Evolutionary conservation across 495 filamentous ascomycete genomes (phyloP), one percentile per base, ranked within the genome.

Genomic region (Xylaria cubensis): DNA sequence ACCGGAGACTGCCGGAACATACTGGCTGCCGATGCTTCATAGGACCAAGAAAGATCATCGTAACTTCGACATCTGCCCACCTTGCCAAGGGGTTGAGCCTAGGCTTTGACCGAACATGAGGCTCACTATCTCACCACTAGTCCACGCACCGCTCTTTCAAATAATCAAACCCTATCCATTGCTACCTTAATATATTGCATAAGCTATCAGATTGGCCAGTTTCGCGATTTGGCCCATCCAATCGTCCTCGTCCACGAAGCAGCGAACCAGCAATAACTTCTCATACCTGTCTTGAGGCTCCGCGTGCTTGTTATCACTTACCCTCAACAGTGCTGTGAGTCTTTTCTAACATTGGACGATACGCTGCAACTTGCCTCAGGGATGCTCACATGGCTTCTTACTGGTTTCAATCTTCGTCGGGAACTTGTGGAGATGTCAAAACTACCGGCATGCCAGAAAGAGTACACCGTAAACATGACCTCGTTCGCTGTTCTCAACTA

Each of bases 161-260:
- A 19, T 44, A n/a, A 19, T 10, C 34, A 21, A 21, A 26, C 46
- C 32, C 6, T 51, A 56, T 67, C 48, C 39, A 56, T 19, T 24
- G n/a, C 32, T 56, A 55, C 48, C 12, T 56, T 56, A 13, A 19
- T 44, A 55, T 29, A 50, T 44, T 41, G n/a, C 36, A 4, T 19
- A 24, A 6, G 64, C n/a, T 24, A 3, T 53, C 4, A 41, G 26
- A 53, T 67, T 26, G 48, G 48, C 48, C 34, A 21, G 55, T 36
- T 15, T n/a, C 13, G 65, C 24, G 42, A 32, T 44, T 29, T 19
- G 17, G 50, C n/a, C n/a, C 48, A 24, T 51, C 65, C 65, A 67
- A 67, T 67, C 10, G 50, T 56, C 21, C 19, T 34, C 21, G n/a
- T 56, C 65, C 65, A 67, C 65, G 65, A 67, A 67, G 65, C 42